phyloP scores from a whole-genome alignment of 257 asterid species.

The Petunia secreta region DNA sequence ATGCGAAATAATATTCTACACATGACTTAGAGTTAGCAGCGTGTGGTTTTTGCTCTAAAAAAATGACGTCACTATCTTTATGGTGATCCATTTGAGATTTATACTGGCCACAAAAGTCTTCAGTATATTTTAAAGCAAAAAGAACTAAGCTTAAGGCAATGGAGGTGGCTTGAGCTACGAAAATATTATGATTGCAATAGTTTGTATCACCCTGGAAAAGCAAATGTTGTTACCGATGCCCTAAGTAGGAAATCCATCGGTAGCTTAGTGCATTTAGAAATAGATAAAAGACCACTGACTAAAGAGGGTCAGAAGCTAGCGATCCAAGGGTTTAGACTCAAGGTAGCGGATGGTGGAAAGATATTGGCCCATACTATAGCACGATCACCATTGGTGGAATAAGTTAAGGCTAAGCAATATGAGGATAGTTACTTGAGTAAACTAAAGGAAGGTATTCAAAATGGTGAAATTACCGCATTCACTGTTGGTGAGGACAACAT shows the following conservation, averaged over 20 bases:
- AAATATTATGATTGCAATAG: not conserved
- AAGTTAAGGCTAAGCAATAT: too few relatives aligned
- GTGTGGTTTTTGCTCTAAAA: not conserved
- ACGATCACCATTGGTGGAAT: too few relatives aligned
- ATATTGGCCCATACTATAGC: not conserved
- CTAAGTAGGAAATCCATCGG: too few relatives aligned
- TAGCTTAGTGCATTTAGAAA: slow-evolving; percentile 2
- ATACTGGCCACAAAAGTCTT: too few relatives aligned
- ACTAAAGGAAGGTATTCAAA: too few relatives aligned
- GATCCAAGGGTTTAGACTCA: not conserved
- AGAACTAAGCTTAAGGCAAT: too few relatives aligned
- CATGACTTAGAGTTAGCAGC: slow-evolving; percentile 1
- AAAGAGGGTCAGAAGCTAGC: not conserved
- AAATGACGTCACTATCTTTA: not conserved
- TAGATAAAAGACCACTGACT: not conserved
- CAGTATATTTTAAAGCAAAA: too few relatives aligned
- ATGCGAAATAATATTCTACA: not conserved
- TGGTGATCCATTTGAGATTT: too few relatives aligned
- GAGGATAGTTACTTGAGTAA: too few relatives aligned
- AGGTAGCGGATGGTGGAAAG: not conserved
- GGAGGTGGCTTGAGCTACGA: not conserved
- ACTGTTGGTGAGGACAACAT: too few relatives aligned
- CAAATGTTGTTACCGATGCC: not conserved
- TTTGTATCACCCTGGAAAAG: slow-evolving; percentile 20
- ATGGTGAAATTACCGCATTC: too few relatives aligned